Evolutionary conservation across 192 early-diverging fungal genomes (phyloP).

Genomic region (Dissophora globulifera): DNA sequence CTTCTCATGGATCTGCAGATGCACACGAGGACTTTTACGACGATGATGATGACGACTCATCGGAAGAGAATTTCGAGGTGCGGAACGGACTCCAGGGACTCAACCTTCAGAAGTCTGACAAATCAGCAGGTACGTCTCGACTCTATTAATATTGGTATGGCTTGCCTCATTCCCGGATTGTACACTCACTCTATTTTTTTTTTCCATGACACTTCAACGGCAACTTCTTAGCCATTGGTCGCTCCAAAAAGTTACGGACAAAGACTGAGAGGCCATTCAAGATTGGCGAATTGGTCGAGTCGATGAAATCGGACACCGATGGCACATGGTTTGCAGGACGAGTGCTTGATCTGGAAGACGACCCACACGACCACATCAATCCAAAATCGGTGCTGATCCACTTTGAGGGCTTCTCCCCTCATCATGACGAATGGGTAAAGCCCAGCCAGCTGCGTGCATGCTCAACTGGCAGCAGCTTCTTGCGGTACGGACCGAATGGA

Average conservation of each 20-base stretch:
- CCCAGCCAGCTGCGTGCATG: constrained; percentile 52
- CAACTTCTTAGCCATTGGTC: not conserved
- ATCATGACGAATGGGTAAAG: constrained; percentile 62
- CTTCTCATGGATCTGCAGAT: constrained; percentile 37
- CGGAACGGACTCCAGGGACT: constrained; percentile 38
- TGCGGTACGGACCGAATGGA: constrained; percentile 58
- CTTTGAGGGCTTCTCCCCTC: constrained; percentile 63
- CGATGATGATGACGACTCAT: constrained; percentile 33
- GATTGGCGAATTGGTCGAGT: constrained; percentile 49
- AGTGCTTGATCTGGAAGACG: constrained; percentile 48
- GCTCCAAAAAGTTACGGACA: constrained; percentile 30
- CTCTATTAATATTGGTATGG: not conserved
- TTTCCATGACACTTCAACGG: too few species aligned
- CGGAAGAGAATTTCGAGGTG: constrained; percentile 39
- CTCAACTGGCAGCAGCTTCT: constrained; percentile 33
- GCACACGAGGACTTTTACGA: constrained; percentile 25
- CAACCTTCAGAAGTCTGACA: constrained; percentile 40
- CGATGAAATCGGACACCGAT: constrained; percentile 48
- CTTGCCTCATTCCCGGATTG: not conserved
- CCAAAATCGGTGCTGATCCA: constrained; percentile 59
- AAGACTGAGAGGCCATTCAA: constrained; percentile 48
- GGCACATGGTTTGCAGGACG: constrained; percentile 51
- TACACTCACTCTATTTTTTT: too few species aligned
- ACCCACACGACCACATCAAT: constrained; percentile 52
- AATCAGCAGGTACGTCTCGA: constrained; percentile 28